Base-by-base conservation (phyloP, 805 yeast species). In the Schizosaccharomyces octosporus region DNA sequence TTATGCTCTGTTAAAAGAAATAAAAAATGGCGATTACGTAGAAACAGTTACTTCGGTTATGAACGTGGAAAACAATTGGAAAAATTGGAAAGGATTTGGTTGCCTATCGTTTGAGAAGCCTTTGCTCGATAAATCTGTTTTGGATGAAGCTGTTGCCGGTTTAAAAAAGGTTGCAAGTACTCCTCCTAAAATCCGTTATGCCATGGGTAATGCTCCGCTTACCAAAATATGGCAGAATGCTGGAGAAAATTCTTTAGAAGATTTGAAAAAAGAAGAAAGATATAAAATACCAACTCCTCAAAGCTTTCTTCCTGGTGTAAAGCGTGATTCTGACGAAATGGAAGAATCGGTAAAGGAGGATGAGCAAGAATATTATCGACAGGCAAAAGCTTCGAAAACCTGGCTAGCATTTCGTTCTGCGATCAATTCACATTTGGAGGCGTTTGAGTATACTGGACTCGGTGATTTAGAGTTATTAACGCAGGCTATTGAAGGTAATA, bases 81-180 rank as follows among this genome's bases (percentile, higher is more conserved):
- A 51, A 31, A 36, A 51, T 11, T 62, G 63, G 63, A 59, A 63
- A 27, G 54, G 59, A n/a, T 31, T 27, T 41, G 51, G 54, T 17
- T 31, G 55, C 19, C 41, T 29, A 4, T 21, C 61, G 9, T 15
- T 59, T 29, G 61, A 42, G 19, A 51, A 51, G 27, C 57, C 57
- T 17, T 29, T 51, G n/a, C 36, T 51, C 11, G 57, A 51, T 51
- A 24, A 21, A 6, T 21, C 57, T 6, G 13, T 29, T 51, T 6
- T 51, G 13, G 57, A 51, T 6, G 57, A 21, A 51, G 57, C 57
- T 7, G 36, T 6, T 17, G 39, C 21, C 4, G 57, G 57, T 17
- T 24, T 51, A 29, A 51, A 51, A 21, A 51, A 51, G 36, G 31
- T 51, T 51, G 27, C 57, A 51, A 17, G n/a, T 17, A 7, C 57